Conservation (phyloP, 164 flowering plant genomes). For the Echeveria elegans region DNA sequence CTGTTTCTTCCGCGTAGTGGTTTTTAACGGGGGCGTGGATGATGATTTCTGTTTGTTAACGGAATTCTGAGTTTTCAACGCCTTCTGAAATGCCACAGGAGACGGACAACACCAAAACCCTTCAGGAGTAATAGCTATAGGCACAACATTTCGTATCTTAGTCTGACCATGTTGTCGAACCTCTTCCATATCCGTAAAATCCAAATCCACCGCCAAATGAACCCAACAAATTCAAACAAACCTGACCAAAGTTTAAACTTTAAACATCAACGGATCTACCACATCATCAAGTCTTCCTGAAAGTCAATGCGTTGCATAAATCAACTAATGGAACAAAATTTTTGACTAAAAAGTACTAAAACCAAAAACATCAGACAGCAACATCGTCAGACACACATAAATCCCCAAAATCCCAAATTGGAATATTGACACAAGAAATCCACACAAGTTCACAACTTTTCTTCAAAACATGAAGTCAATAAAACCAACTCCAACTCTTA, state of each 20-base stretch:
- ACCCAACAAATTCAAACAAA: conserved; percentile 10
- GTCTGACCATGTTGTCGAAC: conserved; percentile 73
- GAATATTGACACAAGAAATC: neutral
- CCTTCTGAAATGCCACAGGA: conserved; percentile 76
- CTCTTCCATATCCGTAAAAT: neutral
- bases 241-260: neutral
- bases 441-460: neutral
- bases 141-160: conserved; percentile 79
- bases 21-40: conserved; percentile 32
- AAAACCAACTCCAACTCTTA: neutral
- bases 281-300: neutral
- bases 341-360: too few species aligned
- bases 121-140: conserved; percentile 97
- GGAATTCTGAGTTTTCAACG: conserved; percentile 49
- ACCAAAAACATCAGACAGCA: neutral
- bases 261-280: neutral
- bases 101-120: conserved; percentile 99
- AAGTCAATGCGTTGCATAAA: neutral
- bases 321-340: neutral
- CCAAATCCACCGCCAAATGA: neutral
- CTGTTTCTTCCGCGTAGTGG: conserved; percentile 37
- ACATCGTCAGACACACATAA: neutral
- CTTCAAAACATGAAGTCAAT: neutral
- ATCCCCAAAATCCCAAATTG: neutral
- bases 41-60: conserved; percentile 47